phyloP scores from a whole-genome alignment of 2,329 filamentous ascomycete species.

The Arachnomyces sp. region DNA sequence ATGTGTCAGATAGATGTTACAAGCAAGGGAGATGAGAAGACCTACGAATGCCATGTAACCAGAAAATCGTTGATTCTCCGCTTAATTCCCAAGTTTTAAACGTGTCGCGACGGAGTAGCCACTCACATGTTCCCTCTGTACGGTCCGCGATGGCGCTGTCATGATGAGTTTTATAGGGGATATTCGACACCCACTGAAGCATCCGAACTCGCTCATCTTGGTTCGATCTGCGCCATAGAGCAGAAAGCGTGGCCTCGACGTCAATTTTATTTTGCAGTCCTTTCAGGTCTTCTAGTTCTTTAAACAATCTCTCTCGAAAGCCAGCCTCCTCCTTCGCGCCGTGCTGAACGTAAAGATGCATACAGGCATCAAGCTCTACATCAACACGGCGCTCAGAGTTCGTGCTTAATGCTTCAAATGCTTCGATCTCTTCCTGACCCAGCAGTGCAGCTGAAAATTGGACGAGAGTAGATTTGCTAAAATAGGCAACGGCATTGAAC shows the following conservation, averaged over 20 bases:
- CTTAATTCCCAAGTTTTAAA: constrained; percentile 14
- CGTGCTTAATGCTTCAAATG: too few species aligned
- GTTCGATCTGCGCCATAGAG: constrained; percentile 5
- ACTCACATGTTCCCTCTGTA: constrained; percentile 13
- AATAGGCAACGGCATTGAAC: constrained; percentile 2
- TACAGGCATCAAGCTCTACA: too few species aligned
- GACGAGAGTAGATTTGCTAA: too few species aligned
- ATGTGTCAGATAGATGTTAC: too few species aligned
- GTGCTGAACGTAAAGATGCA: too few species aligned
- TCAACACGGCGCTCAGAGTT: too few species aligned
- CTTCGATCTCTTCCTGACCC: too few species aligned
- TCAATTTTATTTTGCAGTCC: too few species aligned
- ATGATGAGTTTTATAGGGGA: constrained; percentile 15
- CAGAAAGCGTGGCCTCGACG: neutral
- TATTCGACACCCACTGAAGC: constrained; percentile 19
- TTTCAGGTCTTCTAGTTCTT: too few species aligned
- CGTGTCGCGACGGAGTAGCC: constrained; percentile 12
- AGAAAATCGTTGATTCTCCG: constrained; percentile 15
- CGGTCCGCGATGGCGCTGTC: constrained; percentile 7
- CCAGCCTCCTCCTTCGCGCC: too few species aligned
- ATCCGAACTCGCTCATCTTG: constrained; percentile 11
- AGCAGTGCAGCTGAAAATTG: too few species aligned
- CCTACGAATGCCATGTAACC: constrained; percentile 19
- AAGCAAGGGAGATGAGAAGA: neutral
- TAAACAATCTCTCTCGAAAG: too few species aligned